Evolutionary conservation across 495 filamentous ascomycete genomes (phyloP), one percentile per base, ranked within the genome.

Genomic region (Lasiosphaeriaceae sp.): DNA sequence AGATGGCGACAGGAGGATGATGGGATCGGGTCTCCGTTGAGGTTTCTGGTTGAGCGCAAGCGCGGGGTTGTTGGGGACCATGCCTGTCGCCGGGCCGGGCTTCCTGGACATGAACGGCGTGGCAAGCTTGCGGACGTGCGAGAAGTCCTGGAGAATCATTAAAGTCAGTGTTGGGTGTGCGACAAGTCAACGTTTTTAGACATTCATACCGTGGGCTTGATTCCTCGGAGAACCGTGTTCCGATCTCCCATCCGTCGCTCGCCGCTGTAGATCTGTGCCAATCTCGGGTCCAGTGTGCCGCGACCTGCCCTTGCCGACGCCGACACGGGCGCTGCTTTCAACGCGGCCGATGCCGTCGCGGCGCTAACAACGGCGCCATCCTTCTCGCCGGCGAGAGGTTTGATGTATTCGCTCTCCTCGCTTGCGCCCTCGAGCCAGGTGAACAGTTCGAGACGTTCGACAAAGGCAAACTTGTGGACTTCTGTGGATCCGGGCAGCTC

Each of bases 1-100:
- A 26, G 92, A 97, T n/a, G 95, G 94, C 2, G 95, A 97, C 64
- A 99, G 86, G 14, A 99, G 84, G 74, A 99, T 96, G 73, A 99
- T 99, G 20, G 95, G 95, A 67, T 98, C 92, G 49, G 84, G 83
- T 35, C 90, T 85, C 31, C 86, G 76, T 21, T 66, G 67, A 11
- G 76, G 68, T 62, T 82, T 80, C 54, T 78, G 77, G 63, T 77
- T 79, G 39, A 77, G 72, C 8, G 72, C 62, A 20, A 78, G 71
- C 4, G 73, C 52, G 1, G 72, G 59, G 47, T 66, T 77, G 59
- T 57, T 72, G 17, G 69, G 52, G 41, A 64, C 66, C 49, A 56
- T 69, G 66, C 77, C 21, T 66, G 66, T 59, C 60, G 58, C 52
- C 23, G 66, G 60, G 61, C 61, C 69, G 46, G 71, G 73, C 55